Evolutionary conservation across 2,329 filamentous ascomycete genomes (phyloP).

Genomic region (Alternaria dauci): DNA sequence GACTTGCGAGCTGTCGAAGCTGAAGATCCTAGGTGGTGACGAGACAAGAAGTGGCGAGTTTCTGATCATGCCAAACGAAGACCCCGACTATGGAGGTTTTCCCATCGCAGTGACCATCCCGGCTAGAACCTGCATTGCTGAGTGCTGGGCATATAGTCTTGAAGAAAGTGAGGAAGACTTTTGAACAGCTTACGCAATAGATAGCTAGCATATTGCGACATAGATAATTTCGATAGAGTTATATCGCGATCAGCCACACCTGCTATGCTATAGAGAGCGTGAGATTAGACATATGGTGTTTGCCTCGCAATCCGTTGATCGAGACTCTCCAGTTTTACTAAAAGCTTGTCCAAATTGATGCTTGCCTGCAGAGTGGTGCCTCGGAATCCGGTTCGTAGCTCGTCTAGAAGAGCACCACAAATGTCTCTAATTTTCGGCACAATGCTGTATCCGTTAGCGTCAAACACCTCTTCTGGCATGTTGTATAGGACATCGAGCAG

Average conservation of each 20-base stretch:
- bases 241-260: not conserved
- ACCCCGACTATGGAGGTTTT: constrained; percentile 9
- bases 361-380: constrained; percentile 24
- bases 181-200: not conserved
- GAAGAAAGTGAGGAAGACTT: constrained; percentile 33
- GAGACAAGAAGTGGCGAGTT: constrained; percentile 13
- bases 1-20: constrained; percentile 3
- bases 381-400: constrained; percentile 25
- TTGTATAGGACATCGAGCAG: constrained; percentile 27
- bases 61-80: constrained; percentile 12
- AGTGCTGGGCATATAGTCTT: constrained; percentile 36
- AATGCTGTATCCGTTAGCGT: constrained; percentile 34
- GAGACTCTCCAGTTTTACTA: constrained; percentile 26
- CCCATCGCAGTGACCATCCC: constrained; percentile 13
- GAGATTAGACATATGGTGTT: constrained; percentile 6
- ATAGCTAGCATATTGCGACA: not conserved
- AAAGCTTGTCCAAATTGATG: constrained; percentile 23
- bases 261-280: not conserved
- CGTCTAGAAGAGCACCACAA: constrained; percentile 27
- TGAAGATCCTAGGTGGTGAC: constrained; percentile 13
- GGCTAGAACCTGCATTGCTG: constrained; percentile 17
- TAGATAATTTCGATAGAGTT: not conserved
- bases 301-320: constrained; percentile 19
- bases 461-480: constrained; percentile 30
- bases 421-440: constrained; percentile 33